Evolutionary conservation across 306 rosid species (phyloP).

Genomic region (Quercus dentata): DNA sequence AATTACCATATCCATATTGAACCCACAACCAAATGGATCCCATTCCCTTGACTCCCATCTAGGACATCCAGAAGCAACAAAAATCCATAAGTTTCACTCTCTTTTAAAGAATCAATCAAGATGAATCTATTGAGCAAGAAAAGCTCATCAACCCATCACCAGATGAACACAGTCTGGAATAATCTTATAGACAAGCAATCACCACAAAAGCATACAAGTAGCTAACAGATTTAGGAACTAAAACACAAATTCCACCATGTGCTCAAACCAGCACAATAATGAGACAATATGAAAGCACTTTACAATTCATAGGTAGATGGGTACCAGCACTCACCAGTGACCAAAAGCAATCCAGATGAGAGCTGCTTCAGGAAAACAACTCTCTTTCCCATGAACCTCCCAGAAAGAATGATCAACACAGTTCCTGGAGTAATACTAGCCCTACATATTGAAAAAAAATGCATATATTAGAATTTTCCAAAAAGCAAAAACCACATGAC

Average conservation of each 20-base stretch:
- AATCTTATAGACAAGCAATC: neutral
- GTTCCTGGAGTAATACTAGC: slow-evolving; percentile 64
- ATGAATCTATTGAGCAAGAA: neutral
- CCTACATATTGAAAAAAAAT: slow-evolving; percentile 18
- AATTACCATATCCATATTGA: no score
- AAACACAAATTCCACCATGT: neutral
- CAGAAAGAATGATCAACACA: slow-evolving; percentile 64
- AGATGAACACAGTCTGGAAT: neutral
- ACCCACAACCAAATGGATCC: no score
- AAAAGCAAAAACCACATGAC: neutral
- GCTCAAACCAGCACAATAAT: neutral
- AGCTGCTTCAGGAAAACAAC: slow-evolving; percentile 74
- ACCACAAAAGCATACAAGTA: neutral
- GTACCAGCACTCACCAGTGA: slow-evolving; percentile 43
- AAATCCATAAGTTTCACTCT: neutral
- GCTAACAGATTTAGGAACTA: neutral
- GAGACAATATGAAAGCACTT: neutral
- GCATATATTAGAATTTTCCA: neutral
- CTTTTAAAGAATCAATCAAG: no score
- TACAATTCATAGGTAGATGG: no score
- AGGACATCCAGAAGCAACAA: no score
- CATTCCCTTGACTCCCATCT: no score
- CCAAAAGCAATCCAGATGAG: slow-evolving; percentile 70
- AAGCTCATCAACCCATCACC: neutral
- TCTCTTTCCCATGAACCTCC: slow-evolving; percentile 73